These are phyloP conservation scores for Boletus sp. DNA, from an alignment of 768 basidiomycete species.

Conservation along the genomic window DNA sequence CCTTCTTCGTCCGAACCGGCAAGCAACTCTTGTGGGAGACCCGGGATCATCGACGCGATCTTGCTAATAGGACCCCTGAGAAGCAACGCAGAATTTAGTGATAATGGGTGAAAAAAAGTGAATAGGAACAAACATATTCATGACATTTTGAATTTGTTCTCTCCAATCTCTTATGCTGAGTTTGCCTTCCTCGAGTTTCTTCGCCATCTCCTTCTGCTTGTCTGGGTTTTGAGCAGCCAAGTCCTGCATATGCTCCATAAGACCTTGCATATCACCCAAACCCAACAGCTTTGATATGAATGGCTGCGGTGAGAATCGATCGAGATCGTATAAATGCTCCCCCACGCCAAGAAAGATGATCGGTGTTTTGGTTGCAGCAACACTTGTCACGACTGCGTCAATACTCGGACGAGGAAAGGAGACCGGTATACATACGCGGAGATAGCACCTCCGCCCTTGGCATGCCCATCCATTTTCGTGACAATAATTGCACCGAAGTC, in stretches of 20 bases:
- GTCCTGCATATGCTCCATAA: constrained; percentile 99
- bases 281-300: constrained; percentile 97
- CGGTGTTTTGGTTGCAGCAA: constrained; percentile 97
- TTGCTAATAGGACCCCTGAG: constrained; percentile 96
- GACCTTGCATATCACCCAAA: constrained; percentile 92
- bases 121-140: constrained; percentile 80
- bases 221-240: constrained; percentile 91
- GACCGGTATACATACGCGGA: constrained; percentile 72
- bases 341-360: constrained; percentile 99
- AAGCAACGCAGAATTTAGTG: constrained; percentile 7
- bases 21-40: constrained; percentile 86
- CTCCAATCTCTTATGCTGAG: constrained; percentile 96
- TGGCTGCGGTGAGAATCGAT: constrained; percentile 92
- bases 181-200: constrained; percentile 96
- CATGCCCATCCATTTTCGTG: constrained; percentile 99
- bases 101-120: neutral
- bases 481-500: constrained; percentile 99
- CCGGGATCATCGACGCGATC: constrained; percentile 98
- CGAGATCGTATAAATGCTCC: constrained; percentile 96
- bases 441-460: constrained; percentile 98
- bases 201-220: constrained; percentile 96
- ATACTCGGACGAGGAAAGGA: neutral
- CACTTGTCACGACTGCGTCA: constrained; percentile 49
- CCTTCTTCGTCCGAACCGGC: constrained; percentile 95
- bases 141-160: constrained; percentile 95